Base-by-base conservation (phyloP, 805 yeast species). In the Wickerhamomyces bisporus region DNA sequence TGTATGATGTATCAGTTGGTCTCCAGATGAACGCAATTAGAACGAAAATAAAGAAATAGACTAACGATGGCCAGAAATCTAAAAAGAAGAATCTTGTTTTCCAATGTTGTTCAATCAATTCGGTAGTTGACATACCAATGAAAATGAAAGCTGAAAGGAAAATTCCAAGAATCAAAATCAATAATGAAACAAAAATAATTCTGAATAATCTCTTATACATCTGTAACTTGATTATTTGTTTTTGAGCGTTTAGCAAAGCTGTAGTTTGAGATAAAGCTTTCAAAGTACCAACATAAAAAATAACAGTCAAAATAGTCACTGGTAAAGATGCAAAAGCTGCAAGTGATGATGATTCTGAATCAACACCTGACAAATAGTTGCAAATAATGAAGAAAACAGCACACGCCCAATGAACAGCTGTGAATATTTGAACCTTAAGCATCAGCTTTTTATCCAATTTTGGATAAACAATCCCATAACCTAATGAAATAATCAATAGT, bases 31-130 rank as follows among this genome's bases (percentile, higher is more conserved):
- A 77, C 5, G 96, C 86, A 46, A 93, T 71, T 9, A 88, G 76
- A 52, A 82, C 74, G 59, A 93, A 89, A 27, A 89, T 89, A 34
- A 81, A 63, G 55, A 85, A 86, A 64, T 87, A 93, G 12, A 88
- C 81, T 34, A 87, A 73, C 34, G 95, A 81, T 28, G 96, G 95
- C 96, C 98, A 89, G 66, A 95, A 94, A 51, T 91, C 96, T 32
- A 82, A 73, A 38, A 87, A 63, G 53, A 93, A 87, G 68, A 86
- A 89, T 54, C 94, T 77, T 32, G 86, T 76, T 63, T 89, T 86
- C 98, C 98, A 93, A 57, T 86, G 82, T 49, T 77, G 77, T 54
- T 89, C 95, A 41, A 91, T 73, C 57, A 86, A 73, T 42, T 86
- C 85, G 12, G 82, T 73, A 6, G 83, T 68, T 19, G 87, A 75